Base-by-base conservation (phyloP, 1,139 yeast species). In the Entelexis sorbosivorans region DNA sequence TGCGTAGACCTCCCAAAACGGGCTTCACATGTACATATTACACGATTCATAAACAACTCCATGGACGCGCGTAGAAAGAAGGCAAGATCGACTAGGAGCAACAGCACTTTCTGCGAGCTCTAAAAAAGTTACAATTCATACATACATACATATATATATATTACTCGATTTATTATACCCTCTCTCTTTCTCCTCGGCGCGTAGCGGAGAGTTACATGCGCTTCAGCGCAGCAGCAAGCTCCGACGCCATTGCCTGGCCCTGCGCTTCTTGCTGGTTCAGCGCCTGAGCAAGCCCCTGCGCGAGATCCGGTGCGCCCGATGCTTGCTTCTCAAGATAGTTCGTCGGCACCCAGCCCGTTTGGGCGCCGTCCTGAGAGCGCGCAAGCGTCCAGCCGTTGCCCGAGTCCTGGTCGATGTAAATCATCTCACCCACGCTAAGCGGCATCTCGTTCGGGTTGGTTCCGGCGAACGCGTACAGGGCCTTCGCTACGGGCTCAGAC, bases 271-370 rank as follows among this genome's bases (percentile, higher is more conserved):
- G 81, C 54, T 66, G 64, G 65, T 72, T 75, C 60, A 84, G 67
- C 0, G 93, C 94, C 49, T 80, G 83, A 0, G 94, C 94, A 44
- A 85, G 69, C 0, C 88, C 85, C 56, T 76, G 73, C 1, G 82
- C 81, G n/a, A 80, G 63, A 31, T 35, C 39, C 3, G 33, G 51
- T 9, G 63, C 56, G 2, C 64, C 58, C 13, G 64, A 51, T 7
- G 61, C 58, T 24, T 60, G 48, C 61, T 82, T 84, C 51, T 78
- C 81, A 62, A 91, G 78, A 64, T 89, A 93, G 20, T 93, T 85
- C 32, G 93, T 82, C 13, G 99, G 99, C 11, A 94, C 91, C 98
- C 98, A 93, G 3, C 98, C 99, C 66, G 89, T 95, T 52, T 72
- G 77, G 1, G 81, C 64, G 45, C 84, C 91, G 61, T 84, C 89